Conservation (phyloP, 73 alveolate genomes). For the Urostyla sp. region DNA sequence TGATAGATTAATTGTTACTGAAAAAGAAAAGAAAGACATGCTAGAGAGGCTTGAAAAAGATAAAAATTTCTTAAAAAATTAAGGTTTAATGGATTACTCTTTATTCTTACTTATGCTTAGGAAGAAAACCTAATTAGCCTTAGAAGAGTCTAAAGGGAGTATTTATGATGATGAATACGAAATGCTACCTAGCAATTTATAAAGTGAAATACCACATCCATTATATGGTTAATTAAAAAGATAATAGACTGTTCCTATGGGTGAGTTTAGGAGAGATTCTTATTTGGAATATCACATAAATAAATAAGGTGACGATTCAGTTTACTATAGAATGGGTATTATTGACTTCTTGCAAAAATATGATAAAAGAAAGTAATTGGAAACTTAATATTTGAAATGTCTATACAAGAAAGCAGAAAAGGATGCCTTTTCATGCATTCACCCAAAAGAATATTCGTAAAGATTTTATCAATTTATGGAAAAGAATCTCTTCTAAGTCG, state of each 20-base stretch:
- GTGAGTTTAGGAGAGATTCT: conserved; percentile 20
- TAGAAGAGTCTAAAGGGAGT: not conserved
- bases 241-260: not conserved
- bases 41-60: conserved; percentile 10
- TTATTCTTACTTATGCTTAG: conserved; percentile 9
- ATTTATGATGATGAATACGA: not conserved
- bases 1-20: not conserved
- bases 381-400: conserved; percentile 10
- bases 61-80: conserved; percentile 25
- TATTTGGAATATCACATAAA: not conserved
- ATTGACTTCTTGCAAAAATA: conserved; percentile 49
- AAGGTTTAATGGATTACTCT: conserved; percentile 54
- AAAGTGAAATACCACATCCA: conserved; percentile 32
- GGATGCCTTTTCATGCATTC: conserved; percentile 48
- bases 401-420: conserved; percentile 1
- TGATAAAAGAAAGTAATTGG: conserved; percentile 26
- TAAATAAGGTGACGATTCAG: not conserved
- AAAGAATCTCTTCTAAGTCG: conserved; percentile 20
- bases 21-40: conserved; percentile 1
- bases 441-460: conserved; percentile 43
- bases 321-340: conserved; percentile 46
- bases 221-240: conserved; percentile 4
- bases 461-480: conserved; percentile 27
- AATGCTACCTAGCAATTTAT: not conserved
- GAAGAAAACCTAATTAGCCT: not conserved